phyloP scores from a whole-genome alignment of 179 eudicot genomes.

The Pouteria campechiana region DNA sequence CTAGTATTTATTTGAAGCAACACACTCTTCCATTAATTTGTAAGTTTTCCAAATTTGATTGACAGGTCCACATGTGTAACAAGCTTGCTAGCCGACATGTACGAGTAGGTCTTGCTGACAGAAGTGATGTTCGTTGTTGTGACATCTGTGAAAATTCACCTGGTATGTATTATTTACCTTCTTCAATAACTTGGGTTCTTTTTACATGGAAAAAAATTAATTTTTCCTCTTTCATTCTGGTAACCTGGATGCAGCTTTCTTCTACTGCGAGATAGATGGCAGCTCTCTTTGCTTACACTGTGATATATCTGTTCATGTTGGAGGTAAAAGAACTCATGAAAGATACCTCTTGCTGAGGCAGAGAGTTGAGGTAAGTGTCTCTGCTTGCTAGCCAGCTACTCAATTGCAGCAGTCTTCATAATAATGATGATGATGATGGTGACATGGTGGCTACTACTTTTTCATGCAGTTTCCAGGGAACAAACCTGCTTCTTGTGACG shows the following conservation, averaged over 20 bases:
- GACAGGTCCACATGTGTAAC: conserved; percentile 55
- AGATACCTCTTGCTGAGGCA: conserved; percentile 38
- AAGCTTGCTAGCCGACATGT: conserved; percentile 72
- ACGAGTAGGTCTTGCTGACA: conserved; percentile 49
- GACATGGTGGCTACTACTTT: no score
- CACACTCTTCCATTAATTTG: no score
- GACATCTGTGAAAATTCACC: conserved; percentile 73
- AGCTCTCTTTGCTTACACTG: conserved; percentile 44
- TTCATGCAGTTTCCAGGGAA: conserved; percentile 22
- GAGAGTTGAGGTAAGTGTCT: conserved; percentile 30
- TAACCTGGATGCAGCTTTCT: conserved; percentile 26
- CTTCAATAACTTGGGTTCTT: background rate
- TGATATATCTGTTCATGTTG: conserved; percentile 39
- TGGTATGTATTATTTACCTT: conserved; percentile 17
- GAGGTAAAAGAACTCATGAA: conserved; percentile 38
- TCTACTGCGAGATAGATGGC: conserved; percentile 44
- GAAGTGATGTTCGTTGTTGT: conserved; percentile 45
- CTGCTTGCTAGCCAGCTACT: no score
- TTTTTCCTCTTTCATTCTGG: background rate
- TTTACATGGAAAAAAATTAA: background rate
- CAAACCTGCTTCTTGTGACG: conserved; percentile 8
- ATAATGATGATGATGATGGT: no score
- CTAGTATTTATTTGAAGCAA: no score
- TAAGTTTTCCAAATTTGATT: background rate
- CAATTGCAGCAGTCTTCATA: no score